Evolutionary conservation across 306 rosid genomes (phyloP).

Genomic region (Astragalus glycyphyllos): DNA sequence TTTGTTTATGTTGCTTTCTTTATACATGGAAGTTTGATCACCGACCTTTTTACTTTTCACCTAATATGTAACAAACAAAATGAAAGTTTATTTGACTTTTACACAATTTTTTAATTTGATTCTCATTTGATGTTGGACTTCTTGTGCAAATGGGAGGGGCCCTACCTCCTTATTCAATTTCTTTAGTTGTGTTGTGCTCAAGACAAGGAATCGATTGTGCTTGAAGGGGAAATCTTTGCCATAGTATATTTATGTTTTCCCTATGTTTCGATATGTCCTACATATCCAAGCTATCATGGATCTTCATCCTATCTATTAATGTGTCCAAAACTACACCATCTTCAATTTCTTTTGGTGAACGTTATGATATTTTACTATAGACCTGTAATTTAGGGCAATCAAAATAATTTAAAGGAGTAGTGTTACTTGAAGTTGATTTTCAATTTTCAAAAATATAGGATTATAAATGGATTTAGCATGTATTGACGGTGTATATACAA

Average conservation of each 20-base stretch:
- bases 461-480: too few species aligned
- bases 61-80: slow-evolving; percentile 54
- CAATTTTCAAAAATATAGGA: too few species aligned
- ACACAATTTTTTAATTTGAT: not conserved
- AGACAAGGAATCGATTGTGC: slow-evolving; percentile 45
- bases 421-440: too few species aligned
- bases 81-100: slow-evolving; percentile 44
- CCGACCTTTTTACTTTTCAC: slow-evolving; percentile 59
- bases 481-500: too few species aligned
- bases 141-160: slow-evolving; percentile 38
- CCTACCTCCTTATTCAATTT: slow-evolving; percentile 40
- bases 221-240: slow-evolving; percentile 16
- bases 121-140: slow-evolving; percentile 42
- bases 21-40: slow-evolving; percentile 48
- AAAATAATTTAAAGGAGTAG: too few species aligned
- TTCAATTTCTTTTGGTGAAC: slow-evolving; percentile 9
- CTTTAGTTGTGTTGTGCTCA: slow-evolving; percentile 35
- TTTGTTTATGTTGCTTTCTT: slow-evolving; percentile 27
- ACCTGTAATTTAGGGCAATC: too few species aligned
- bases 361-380: not conserved
- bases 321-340: slow-evolving; percentile 37
- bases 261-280: slow-evolving; percentile 37
- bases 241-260: slow-evolving; percentile 24
- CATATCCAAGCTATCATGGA: slow-evolving; percentile 31
- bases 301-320: slow-evolving; percentile 35